phyloP scores from a whole-genome alignment of 176 grass and related monocot species.

The Calamus simplicifolius region DNA sequence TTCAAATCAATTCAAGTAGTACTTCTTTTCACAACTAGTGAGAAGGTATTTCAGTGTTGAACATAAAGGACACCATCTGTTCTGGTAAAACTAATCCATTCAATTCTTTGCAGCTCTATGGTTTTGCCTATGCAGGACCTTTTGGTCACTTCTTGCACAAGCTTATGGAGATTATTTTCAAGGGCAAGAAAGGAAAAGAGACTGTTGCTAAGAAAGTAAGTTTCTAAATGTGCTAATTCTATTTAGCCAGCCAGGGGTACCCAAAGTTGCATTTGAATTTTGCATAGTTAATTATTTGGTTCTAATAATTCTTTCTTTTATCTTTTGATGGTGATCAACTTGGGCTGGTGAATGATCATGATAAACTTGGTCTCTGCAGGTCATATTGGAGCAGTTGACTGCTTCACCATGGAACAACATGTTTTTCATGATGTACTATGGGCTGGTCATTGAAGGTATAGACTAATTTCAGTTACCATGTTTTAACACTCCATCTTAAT shows the following conservation, averaged over 20 bases:
- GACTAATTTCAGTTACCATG: neutral
- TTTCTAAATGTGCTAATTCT: neutral
- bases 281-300: no score
- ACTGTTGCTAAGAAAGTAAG: slow-evolving; percentile 39
- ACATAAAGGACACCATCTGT: no score
- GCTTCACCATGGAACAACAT: slow-evolving; percentile 35
- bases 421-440: slow-evolving; percentile 38
- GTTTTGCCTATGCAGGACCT: slow-evolving; percentile 33
- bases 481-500: neutral
- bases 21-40: no score
- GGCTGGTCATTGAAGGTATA: slow-evolving; percentile 36
- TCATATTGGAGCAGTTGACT: slow-evolving; percentile 37
- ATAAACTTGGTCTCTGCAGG: slow-evolving; percentile 16
- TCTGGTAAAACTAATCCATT: no score
- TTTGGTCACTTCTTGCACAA: slow-evolving; percentile 48
- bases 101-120: slow-evolving; percentile 27
- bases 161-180: slow-evolving; percentile 32
- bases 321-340: no score
- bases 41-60: no score
- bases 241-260: no score
- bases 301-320: no score
- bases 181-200: slow-evolving; percentile 35
- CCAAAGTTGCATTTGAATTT: no score
- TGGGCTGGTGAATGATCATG: neutral
- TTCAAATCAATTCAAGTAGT: no score